Conservation (phyloP, 192 early-diverging fungal genomes). For the Backusella macrospora region DNA sequence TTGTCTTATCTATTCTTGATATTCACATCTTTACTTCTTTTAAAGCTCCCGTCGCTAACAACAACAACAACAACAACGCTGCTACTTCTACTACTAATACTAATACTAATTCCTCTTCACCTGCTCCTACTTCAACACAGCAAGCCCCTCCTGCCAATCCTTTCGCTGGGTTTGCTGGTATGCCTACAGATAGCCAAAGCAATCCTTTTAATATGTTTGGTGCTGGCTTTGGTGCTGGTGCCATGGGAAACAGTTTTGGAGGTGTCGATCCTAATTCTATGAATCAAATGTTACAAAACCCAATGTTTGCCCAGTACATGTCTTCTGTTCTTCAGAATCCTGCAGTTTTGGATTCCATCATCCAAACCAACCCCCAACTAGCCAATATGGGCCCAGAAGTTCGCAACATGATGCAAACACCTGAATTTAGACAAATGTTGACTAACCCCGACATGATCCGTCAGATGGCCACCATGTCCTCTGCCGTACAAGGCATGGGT, state of each 20-base stretch:
- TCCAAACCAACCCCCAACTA: conserved; percentile 81
- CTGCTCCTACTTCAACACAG: conserved; percentile 18
- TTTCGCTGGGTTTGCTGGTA: conserved; percentile 42
- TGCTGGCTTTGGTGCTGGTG: conserved; percentile 56
- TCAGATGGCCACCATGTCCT: conserved; percentile 68
- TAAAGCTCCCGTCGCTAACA: conserved; percentile 15
- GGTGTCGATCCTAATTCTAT: conserved; percentile 65
- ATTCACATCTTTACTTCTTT: conserved; percentile 18
- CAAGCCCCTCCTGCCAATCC: conserved; percentile 39
- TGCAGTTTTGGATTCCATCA: conserved; percentile 81
- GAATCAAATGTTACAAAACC: conserved; percentile 82
- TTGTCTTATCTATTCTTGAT: neutral
- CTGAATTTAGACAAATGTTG: conserved; percentile 80
- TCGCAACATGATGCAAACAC: conserved; percentile 81
- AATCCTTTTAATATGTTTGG: conserved; percentile 61
- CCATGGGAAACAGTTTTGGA: conserved; percentile 64
- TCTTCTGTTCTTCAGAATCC: conserved; percentile 83
- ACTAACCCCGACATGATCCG: conserved; percentile 83
- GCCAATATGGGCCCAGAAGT: conserved; percentile 84
- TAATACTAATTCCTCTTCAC: neutral
- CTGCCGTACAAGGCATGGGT: conserved; percentile 40
- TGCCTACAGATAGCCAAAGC: conserved; percentile 39
- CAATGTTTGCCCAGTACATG: conserved; percentile 82
- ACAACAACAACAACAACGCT: conserved; percentile 32
- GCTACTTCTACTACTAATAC: conserved; percentile 43